Evolutionary conservation across 371 early-diverging fungal genomes (phyloP), one percentile per base, ranked within the genome.

Genomic region (Cokeromyces recurvatus): DNA sequence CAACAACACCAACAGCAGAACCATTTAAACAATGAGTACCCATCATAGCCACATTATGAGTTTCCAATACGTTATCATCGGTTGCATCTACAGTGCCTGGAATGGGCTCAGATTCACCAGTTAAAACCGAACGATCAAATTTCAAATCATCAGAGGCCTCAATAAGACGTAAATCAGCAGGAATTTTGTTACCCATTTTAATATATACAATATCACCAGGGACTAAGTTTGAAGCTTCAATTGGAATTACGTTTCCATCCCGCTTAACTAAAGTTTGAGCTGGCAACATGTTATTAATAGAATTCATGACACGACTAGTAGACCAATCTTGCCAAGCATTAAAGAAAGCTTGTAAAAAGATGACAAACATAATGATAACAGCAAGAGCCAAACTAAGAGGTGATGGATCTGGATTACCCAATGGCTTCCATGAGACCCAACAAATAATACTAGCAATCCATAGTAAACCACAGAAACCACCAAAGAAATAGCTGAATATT

Each of bases 321-420:
- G 81, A 77, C 71, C 80, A 87, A 55, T 90, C 87, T 60, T 87
- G 85, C 73, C 77, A 85, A 15, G 85, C 86, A 15, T 75, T 78
- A 57, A 88, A 86, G 27, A 68, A 41, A 1, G 85, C 79, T 56
- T 82, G 84, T 12, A 85, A 43, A 23, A 77, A 54, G 27, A 88
- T 76, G 31, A 87, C 85, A 38, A 84, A 56, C 19, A 87, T 58
- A 7, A 72, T 27, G 27, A 72, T 60, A 12, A 66, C 44, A 10
- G 64, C 73, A 1, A 72, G 36, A 2, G 64, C 68, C 34, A 72
- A 24, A 29, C 68, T 72, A 4, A 59, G 32, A 34, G 57, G 46
- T 14, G 64, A 46, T 22, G 73, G 69, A n/a, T 53, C 48, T 3
- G 66, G 68, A 1, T 62, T 51, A 16, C 73, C 73, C 2, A 72